Conservation (phyloP, 31 red algal species). For the Asparagopsis taxiformis region DNA sequence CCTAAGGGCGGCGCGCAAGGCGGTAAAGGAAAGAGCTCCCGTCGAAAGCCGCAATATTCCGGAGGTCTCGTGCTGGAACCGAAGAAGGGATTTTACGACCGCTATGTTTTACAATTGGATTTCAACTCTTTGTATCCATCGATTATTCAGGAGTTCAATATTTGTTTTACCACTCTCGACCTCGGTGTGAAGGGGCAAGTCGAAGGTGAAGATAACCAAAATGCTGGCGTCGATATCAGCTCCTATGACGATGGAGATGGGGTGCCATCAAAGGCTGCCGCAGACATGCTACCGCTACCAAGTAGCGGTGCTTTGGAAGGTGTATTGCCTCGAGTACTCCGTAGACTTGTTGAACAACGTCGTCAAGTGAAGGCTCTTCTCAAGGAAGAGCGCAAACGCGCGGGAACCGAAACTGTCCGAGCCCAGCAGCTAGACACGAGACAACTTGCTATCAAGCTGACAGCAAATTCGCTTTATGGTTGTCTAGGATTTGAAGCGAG, state of each 20-base stretch:
- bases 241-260: slow-evolving; percentile 5
- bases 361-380: slow-evolving; percentile 71
- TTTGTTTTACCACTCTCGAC: slow-evolving; percentile 88
- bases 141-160: slow-evolving; percentile 98
- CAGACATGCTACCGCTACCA: slow-evolving; percentile 20
- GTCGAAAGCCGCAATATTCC: slow-evolving; percentile 83
- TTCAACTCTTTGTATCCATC: slow-evolving; percentile 97
- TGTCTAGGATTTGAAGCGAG: slow-evolving; percentile 88
- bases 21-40: slow-evolving; percentile 35
- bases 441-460: slow-evolving; percentile 92
- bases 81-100: slow-evolving; percentile 85
- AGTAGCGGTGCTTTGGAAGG: slow-evolving; percentile 33
- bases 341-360: slow-evolving; percentile 70
- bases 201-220: neutral
- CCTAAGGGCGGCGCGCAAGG: slow-evolving; percentile 6
- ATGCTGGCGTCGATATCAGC: neutral
- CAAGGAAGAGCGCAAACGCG: slow-evolving; percentile 54
- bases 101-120: slow-evolving; percentile 86
- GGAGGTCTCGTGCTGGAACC: slow-evolving; percentile 94
- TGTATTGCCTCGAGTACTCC: slow-evolving; percentile 84
- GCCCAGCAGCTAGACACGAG: slow-evolving; percentile 67
- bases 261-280: neutral
- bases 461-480: slow-evolving; percentile 95
- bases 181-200: slow-evolving; percentile 8
- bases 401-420: slow-evolving; percentile 32